phyloP scores from a whole-genome alignment of 805 yeast species.

The Schwanniomyces polymorphus region DNA sequence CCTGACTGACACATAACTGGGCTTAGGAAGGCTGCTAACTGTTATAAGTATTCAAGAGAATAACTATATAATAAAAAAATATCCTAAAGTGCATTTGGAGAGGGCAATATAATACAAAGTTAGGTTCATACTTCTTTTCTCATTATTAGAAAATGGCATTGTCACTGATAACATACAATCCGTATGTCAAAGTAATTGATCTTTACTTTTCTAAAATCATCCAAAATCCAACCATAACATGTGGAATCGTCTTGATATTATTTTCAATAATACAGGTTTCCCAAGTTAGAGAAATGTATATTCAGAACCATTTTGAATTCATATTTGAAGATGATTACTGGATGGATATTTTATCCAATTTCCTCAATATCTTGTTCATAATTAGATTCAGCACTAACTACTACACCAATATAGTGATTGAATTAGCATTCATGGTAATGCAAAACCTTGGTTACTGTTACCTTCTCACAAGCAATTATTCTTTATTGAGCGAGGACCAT shows the following conservation, averaged over 20 bases:
- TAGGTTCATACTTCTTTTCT: neutral
- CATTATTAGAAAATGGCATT: neutral
- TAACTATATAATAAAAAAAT: neutral
- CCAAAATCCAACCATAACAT: conserved; percentile 21
- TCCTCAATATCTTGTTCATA: conserved; percentile 28
- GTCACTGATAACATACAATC: conserved; percentile 3
- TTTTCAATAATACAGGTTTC: neutral
- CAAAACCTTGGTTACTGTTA: conserved; percentile 17
- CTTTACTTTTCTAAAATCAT: conserved; percentile 14
- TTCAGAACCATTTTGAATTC: conserved; percentile 4
- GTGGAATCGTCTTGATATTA: conserved; percentile 4
- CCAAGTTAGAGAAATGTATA: conserved; percentile 2
- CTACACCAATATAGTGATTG: conserved; percentile 12
- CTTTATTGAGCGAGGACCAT: conserved; percentile 1
- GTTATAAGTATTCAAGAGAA: neutral
- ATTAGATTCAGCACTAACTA: conserved; percentile 19
- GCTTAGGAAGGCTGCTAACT: neutral
- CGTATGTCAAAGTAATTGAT: conserved; percentile 15
- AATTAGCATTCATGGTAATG: conserved; percentile 17
- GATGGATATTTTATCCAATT: conserved; percentile 22
- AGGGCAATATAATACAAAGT: neutral
- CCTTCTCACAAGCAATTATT: conserved; percentile 7
- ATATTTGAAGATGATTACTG: conserved; percentile 9
- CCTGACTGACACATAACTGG: neutral
- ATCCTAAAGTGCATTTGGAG: neutral